Evolutionary conservation across 2,329 filamentous ascomycete species (phyloP).

Genomic region (Fonsecaea erecta): DNA sequence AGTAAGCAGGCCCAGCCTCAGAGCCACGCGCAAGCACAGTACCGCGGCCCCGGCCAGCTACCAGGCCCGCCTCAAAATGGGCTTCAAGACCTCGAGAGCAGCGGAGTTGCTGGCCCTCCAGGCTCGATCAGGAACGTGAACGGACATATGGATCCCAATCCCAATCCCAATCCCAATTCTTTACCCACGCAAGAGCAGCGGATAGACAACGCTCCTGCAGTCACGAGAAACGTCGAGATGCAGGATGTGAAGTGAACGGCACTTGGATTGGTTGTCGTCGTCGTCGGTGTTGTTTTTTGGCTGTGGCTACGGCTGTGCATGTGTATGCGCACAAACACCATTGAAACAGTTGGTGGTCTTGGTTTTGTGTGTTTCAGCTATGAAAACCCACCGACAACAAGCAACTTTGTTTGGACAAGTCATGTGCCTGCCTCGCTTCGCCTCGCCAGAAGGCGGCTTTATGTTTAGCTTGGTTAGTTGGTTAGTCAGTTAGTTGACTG

Average conservation of each 20-base stretch:
- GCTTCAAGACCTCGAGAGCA: neutral
- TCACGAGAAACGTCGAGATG: conserved; percentile 6
- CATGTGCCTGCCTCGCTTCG: neutral
- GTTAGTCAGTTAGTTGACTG: no score
- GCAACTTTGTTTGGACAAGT: neutral
- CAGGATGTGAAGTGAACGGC: conserved; percentile 5
- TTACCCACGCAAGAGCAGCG: neutral
- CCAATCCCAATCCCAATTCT: neutral
- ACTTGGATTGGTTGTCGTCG: no score
- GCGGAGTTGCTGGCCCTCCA: neutral
- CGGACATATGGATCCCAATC: neutral
- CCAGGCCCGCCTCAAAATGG: neutral
- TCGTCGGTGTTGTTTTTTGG: no score
- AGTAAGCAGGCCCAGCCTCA: conserved; percentile 36
- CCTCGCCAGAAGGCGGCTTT: neutral
- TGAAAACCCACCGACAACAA: no score
- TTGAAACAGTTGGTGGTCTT: no score
- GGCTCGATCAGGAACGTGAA: neutral
- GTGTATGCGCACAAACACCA: no score
- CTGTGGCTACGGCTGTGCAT: no score
- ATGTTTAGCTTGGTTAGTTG: no score
- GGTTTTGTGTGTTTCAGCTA: no score
- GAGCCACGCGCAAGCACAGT: neutral
- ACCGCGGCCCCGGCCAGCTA: neutral
- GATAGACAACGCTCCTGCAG: neutral